These are phyloP conservation scores for Apiotrichum mycotoxinovorans DNA, from an alignment of 1,284 basidiomycete species.

Conservation along the genomic window DNA sequence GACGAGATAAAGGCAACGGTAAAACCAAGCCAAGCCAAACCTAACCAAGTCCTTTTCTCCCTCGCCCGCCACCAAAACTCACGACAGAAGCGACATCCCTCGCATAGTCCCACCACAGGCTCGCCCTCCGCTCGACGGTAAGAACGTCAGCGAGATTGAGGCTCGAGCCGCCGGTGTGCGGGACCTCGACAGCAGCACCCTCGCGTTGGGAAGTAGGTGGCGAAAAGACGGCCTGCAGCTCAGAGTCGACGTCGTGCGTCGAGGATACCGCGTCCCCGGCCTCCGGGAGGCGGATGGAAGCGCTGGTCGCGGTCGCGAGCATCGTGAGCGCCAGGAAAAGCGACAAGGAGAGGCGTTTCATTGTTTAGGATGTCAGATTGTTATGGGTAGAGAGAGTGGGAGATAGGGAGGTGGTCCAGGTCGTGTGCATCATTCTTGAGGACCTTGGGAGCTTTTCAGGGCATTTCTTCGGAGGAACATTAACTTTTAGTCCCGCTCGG, in stretches of 20 bases:
- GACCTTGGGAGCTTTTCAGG: too few species aligned
- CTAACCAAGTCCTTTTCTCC: neutral
- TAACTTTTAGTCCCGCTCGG: too few species aligned
- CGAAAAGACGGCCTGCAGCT: constrained; percentile 3
- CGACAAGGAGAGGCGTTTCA: constrained; percentile 9
- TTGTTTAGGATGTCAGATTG: neutral
- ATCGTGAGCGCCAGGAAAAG: neutral
- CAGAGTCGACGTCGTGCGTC: neutral
- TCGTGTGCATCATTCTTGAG: too few species aligned
- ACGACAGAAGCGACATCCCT: constrained; percentile 38
- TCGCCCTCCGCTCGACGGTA: constrained; percentile 37
- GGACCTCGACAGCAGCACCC: neutral
- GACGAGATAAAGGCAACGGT: too few species aligned
- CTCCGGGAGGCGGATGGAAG: neutral
- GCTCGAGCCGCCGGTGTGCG: neutral
- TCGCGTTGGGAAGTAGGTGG: neutral
- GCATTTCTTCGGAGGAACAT: too few species aligned
- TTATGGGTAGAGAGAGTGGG: neutral
- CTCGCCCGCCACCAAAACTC: constrained; percentile 13
- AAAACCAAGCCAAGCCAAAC: too few species aligned
- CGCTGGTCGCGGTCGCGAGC: neutral
- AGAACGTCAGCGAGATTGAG: constrained; percentile 38
- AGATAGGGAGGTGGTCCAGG: neutral
- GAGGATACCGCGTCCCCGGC: neutral
- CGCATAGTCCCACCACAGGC: constrained; percentile 46